phyloP scores from a whole-genome alignment of 805 yeast species.

The Pichia eremophila region DNA sequence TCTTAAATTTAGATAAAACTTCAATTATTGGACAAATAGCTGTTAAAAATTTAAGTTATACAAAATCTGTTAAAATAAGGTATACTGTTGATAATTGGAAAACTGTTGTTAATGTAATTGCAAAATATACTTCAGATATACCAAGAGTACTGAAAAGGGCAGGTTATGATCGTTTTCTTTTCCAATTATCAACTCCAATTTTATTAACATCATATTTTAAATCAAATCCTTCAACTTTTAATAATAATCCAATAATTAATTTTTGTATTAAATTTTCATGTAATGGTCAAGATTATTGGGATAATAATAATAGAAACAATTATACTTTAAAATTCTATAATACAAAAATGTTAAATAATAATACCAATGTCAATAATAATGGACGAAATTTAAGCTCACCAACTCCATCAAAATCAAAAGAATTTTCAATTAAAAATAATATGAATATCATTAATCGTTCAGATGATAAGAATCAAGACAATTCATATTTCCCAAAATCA shows the following conservation, averaged over 20 bases:
- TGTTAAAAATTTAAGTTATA: constrained; percentile 63
- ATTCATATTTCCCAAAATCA: not conserved
- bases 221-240: constrained; percentile 1
- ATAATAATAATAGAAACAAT: constrained; percentile 55
- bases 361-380: not conserved
- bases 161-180: constrained; percentile 62
- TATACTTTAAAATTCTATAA: constrained; percentile 39
- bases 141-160: constrained; percentile 40
- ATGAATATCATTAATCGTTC: too few species aligned
- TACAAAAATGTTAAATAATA: not conserved
- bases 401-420: too few species aligned
- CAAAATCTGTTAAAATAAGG: constrained; percentile 58
- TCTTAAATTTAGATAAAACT: constrained; percentile 48
- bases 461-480: not conserved
- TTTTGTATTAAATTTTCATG: constrained; percentile 53
- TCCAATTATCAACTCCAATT: constrained; percentile 44
- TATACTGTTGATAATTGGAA: constrained; percentile 77
- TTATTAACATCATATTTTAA: constrained; percentile 26
- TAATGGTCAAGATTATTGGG: constrained; percentile 57
- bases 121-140: constrained; percentile 47
- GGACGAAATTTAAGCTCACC: too few species aligned
- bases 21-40: constrained; percentile 65
- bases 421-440: too few species aligned
- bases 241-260: constrained; percentile 15
- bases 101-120: constrained; percentile 60